Base-by-base conservation (phyloP, 495 filamentous ascomycete genomes). In the Penicillium argentinense region DNA sequence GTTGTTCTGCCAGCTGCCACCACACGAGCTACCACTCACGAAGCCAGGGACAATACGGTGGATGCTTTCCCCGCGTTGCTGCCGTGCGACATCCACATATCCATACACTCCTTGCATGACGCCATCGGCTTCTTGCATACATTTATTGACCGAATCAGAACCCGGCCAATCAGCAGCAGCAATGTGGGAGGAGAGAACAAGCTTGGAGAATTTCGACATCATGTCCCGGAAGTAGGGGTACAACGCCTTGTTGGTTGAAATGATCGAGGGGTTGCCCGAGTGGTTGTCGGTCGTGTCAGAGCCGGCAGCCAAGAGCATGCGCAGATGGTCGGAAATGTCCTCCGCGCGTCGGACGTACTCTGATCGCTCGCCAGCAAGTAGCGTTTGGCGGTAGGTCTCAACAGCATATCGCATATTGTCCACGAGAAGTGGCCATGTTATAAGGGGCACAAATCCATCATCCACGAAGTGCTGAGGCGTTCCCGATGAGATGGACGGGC, bases 121-220 rank as follows among this genome's bases (percentile, higher is more conserved):
- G 32, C 92, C 93, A 52, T 97, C 92, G 4, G 93, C 95, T 71
- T 98, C 95, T 60, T 90, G 86, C 54, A 97, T 68, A 59, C 93
- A 98, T 60, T 98, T 98, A 36, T 91, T 79, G 47, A 89, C 85
- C 2, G 92, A 95, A 62, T 98, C 93, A 26, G 77, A 72, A 28
- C 81, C 73, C 16, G 91, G 89, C 82, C 87, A 97, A 64, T 97
- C 93, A 22, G 92, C 86, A 17, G 92, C 88, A 26, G 93, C 93
- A 60, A 97, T 96, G 64, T 97, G 93, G n/a, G 93, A 97, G 16
- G 92, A 97, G 25, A 98, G 81, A 17, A 98, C 95, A 27, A 98
- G 76, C 66, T 97, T 98, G 27, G 95, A 97, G 68, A 97, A 97
- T 55, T 93, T 88, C 4, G 93, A 97, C 93, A 98, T 98, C 86